Conservation (phyloP, 805 yeast species). For the Blastobotrys robertii region DNA sequence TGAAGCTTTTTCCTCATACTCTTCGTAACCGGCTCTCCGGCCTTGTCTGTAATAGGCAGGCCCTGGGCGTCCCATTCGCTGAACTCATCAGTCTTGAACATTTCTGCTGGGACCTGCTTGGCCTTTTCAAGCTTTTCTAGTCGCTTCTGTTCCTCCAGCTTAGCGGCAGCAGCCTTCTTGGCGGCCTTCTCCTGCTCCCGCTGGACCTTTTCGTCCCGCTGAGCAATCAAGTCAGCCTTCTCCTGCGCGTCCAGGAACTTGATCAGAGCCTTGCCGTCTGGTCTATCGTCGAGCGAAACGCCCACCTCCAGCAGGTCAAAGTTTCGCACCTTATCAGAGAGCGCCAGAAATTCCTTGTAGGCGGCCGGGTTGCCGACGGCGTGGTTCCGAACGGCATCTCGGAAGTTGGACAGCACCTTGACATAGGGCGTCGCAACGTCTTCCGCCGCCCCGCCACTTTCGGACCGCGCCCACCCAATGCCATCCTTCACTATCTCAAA, state of each 20-base stretch:
- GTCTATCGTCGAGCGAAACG: constrained; percentile 81
- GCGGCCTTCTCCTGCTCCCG: constrained; percentile 46
- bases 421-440: constrained; percentile 73
- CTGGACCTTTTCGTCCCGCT: constrained; percentile 48
- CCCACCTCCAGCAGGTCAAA: constrained; percentile 64
- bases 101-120: constrained; percentile 54
- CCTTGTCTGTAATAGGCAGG: constrained; percentile 62
- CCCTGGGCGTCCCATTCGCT: constrained; percentile 81
- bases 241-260: constrained; percentile 70
- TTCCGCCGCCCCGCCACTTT: constrained; percentile 35
- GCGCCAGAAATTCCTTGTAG: constrained; percentile 42
- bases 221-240: constrained; percentile 47
- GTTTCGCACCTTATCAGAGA: constrained; percentile 68
- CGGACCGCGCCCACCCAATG: constrained; percentile 67
- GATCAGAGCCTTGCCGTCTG: constrained; percentile 66
- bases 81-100: constrained; percentile 60
- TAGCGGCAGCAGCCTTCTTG: constrained; percentile 38
- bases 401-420: constrained; percentile 63
- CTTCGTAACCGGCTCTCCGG: constrained; percentile 71
- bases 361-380: constrained; percentile 43
- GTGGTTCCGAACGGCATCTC: constrained; percentile 68
- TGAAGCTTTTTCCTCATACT: constrained; percentile 73
- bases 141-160: constrained; percentile 37
- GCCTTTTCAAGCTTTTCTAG: constrained; percentile 64
- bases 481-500: constrained; percentile 58